Evolutionary conservation across 1,284 basidiomycete genomes (phyloP).

Genomic region (Cryptococcus sp.): DNA sequence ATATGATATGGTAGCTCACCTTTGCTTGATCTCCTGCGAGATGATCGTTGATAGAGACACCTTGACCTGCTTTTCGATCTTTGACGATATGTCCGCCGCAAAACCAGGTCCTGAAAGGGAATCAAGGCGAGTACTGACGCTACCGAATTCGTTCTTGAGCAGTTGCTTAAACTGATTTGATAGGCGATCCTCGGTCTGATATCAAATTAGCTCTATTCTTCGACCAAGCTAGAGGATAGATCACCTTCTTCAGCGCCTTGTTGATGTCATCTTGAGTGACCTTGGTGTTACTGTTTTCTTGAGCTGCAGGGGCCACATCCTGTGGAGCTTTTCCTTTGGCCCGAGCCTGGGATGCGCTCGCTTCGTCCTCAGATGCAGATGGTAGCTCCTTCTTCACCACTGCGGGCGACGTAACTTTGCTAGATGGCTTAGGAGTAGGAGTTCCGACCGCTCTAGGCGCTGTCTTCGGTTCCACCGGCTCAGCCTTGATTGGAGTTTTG

Average conservation of each 20-base stretch:
- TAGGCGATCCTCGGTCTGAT: slow-evolving; percentile 38
- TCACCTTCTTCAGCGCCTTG: slow-evolving; percentile 20
- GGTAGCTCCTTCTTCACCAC: slow-evolving; percentile 19
- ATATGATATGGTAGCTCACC: slow-evolving; percentile 6
- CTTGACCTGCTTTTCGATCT: slow-evolving; percentile 32
- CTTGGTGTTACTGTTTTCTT: neutral
- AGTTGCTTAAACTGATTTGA: slow-evolving; percentile 28
- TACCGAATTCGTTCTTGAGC: slow-evolving; percentile 18
- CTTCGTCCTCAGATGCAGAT: slow-evolving; percentile 15
- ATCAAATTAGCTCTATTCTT: neutral
- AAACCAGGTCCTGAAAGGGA: slow-evolving; percentile 14
- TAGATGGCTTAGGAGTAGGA: slow-evolving; percentile 1
- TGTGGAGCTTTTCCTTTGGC: neutral
- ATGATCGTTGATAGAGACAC: slow-evolving; percentile 21
- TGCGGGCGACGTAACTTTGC: slow-evolving; percentile 9
- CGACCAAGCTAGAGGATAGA: neutral
- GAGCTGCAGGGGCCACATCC: neutral
- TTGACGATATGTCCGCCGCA: slow-evolving; percentile 18
- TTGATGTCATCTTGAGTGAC: neutral
- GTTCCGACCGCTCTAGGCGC: neutral
- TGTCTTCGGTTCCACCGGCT: slow-evolving; percentile 1
- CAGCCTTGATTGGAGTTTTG: slow-evolving; percentile 4
- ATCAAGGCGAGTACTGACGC: slow-evolving; percentile 19
- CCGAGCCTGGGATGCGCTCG: neutral
- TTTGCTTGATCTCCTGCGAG: slow-evolving; percentile 27